Percentiles rank a stretch among this genome's conserved stretches.
These are phyloP conservation scores for Pythium folliculosum DNA, from an alignment of 352 stramenopile species.

Conservation along the genomic window DNA sequence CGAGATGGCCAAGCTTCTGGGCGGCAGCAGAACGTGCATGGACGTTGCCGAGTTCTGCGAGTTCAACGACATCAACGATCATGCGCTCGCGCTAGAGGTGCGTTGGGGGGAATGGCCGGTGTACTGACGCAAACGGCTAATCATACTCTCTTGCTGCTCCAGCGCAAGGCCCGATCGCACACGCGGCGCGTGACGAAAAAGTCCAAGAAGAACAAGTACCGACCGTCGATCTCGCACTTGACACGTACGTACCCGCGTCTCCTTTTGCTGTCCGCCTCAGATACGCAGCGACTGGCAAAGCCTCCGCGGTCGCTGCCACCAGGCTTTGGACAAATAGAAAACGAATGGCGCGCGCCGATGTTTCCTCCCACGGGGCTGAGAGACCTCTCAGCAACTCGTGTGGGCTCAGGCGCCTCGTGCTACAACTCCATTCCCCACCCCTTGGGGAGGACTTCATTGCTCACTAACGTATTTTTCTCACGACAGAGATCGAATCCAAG, in stretches of 20 bases:
- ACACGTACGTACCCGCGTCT: conserved; percentile 49
- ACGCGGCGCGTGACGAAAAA: conserved; percentile 34
- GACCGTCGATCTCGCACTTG: conserved; percentile 64
- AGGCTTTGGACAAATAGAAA: conserved; percentile 31
- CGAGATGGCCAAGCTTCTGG: conserved; percentile 69
- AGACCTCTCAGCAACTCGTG: conserved; percentile 32
- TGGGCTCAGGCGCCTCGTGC: conserved; percentile 25
- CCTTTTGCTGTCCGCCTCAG: conserved; percentile 41
- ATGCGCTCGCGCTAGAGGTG: conserved; percentile 52
- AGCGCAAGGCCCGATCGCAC: conserved; percentile 35
- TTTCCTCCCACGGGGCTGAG: conserved; percentile 28
- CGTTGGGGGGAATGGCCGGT: not conserved
- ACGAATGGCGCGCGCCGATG: not conserved
- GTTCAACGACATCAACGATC: conserved; percentile 66
- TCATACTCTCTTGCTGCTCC: conserved; percentile 1
- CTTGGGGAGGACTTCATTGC: not conserved
- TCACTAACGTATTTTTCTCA: not conserved
- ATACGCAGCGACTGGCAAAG: conserved; percentile 61
- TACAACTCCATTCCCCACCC: conserved; percentile 13
- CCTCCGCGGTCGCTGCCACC: conserved; percentile 42
- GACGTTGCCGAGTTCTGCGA: conserved; percentile 79
- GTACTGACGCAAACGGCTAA: not conserved
- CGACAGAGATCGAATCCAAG: conserved; percentile 25
- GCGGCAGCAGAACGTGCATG: conserved; percentile 65
- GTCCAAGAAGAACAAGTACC: conserved; percentile 55